Conservation (phyloP, 768 basidiomycete species). For the Tulasnella sp. region DNA sequence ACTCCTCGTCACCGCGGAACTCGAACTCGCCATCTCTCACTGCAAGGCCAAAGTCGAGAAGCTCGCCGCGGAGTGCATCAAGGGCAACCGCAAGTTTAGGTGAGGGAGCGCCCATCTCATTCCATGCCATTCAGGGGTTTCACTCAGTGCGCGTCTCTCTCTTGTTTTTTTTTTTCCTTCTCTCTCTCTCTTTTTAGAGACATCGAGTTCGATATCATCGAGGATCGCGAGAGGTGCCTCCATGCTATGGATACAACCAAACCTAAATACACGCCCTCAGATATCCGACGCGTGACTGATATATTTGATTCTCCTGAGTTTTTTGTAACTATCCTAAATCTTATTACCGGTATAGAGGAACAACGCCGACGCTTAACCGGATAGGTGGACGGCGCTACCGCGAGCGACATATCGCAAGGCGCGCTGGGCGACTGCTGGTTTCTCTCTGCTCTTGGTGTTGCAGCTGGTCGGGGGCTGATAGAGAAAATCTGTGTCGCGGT, state of each 20-base stretch:
- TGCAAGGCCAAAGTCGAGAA: slow-evolving; percentile 36
- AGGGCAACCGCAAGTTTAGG: slow-evolving; percentile 42
- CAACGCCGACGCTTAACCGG: too few relatives aligned
- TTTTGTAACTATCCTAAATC: too few relatives aligned
- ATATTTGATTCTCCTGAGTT: slow-evolving; percentile 43
- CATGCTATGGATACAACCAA: slow-evolving; percentile 27
- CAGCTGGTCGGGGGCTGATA: slow-evolving; percentile 36
- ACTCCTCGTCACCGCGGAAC: slow-evolving; percentile 36
- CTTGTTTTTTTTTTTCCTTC: neutral
- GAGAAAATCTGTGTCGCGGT: slow-evolving; percentile 44
- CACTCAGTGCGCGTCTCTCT: neutral
- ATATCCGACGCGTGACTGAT: slow-evolving; percentile 37
- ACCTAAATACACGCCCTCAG: slow-evolving; percentile 26
- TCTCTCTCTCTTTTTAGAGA: slow-evolving; percentile 30
- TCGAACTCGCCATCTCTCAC: slow-evolving; percentile 36
- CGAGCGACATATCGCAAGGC: slow-evolving; percentile 40
- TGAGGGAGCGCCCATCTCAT: slow-evolving; percentile 20
- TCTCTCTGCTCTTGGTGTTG: slow-evolving; percentile 39
- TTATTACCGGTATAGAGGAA: too few relatives aligned
- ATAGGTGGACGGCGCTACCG: slow-evolving; percentile 34
- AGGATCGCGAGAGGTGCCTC: slow-evolving; percentile 32
- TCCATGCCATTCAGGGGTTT: neutral
- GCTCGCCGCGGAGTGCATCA: slow-evolving; percentile 37
- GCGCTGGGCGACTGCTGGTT: slow-evolving; percentile 44
- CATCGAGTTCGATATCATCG: slow-evolving; percentile 43